Percentiles rank a stretch among this genome's conserved stretches.
Conservation (phyloP, 371 early-diverging fungal species). For the Capniomyces stellatus region DNA sequence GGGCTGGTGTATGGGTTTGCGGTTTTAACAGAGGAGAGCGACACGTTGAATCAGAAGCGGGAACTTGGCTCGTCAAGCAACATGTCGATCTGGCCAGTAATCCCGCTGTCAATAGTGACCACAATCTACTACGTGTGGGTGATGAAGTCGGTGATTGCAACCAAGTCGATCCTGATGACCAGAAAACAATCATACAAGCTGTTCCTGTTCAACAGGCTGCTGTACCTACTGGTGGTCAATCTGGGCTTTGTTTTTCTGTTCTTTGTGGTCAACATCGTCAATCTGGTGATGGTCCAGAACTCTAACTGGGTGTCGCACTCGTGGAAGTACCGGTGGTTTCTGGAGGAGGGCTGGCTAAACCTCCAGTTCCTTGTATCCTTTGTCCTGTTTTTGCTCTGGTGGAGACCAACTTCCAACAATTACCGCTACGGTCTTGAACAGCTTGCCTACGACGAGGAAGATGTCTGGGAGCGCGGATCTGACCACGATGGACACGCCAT, state of each 20-base stretch:
- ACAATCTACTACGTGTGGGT: slow-evolving; percentile 85
- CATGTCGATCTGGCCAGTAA: slow-evolving; percentile 54
- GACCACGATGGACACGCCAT: slow-evolving; percentile 2
- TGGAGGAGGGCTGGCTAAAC: slow-evolving; percentile 77
- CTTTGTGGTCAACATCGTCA: slow-evolving; percentile 61
- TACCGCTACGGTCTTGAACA: slow-evolving; percentile 51
- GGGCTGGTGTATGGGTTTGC: slow-evolving; percentile 74
- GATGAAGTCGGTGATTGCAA: slow-evolving; percentile 33
- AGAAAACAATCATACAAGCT: slow-evolving; percentile 75
- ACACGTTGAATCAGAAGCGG: no score
- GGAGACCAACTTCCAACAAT: slow-evolving; percentile 87
- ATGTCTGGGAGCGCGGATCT: slow-evolving; percentile 18
- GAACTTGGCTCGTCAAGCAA: no score
- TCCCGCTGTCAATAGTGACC: slow-evolving; percentile 79
- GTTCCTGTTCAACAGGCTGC: slow-evolving; percentile 67
- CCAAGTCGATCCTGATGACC: slow-evolving; percentile 41
- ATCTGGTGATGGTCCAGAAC: slow-evolving; percentile 36
- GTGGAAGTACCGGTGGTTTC: slow-evolving; percentile 81
- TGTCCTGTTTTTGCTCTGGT: slow-evolving; percentile 56
- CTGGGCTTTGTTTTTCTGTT: slow-evolving; percentile 48
- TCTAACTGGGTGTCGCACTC: slow-evolving; percentile 52
- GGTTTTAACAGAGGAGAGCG: no score
- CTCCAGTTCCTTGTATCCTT: slow-evolving; percentile 63
- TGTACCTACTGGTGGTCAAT: slow-evolving; percentile 54
- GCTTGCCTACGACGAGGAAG: slow-evolving; percentile 18